These are phyloP conservation scores for Salix suchowensis DNA, from an alignment of 345 rosid genomes.

Conservation along the genomic window DNA sequence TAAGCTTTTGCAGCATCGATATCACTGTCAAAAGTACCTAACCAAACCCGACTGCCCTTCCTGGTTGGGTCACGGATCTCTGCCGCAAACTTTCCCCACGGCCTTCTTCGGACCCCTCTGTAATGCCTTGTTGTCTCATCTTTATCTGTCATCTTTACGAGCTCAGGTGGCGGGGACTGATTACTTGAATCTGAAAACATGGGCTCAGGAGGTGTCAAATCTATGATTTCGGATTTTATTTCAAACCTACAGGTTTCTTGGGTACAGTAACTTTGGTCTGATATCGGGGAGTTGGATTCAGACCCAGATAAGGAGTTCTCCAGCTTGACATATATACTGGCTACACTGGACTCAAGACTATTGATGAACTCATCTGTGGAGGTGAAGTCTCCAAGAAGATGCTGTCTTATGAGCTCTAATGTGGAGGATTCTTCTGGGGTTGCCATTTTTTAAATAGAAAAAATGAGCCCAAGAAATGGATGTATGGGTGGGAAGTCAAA, in stretches of 20 bases:
- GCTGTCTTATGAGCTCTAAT: slow-evolving; percentile 42
- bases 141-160: neutral
- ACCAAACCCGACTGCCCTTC: slow-evolving; percentile 84
- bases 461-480: neutral
- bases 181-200: slow-evolving; percentile 10
- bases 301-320: slow-evolving; percentile 27
- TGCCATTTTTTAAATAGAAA: slow-evolving; percentile 18
- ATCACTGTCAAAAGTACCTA: slow-evolving; percentile 73
- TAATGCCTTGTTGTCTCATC: slow-evolving; percentile 45
- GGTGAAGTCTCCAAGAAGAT: slow-evolving; percentile 54
- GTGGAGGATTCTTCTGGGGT: slow-evolving; percentile 34
- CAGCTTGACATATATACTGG: slow-evolving; percentile 28
- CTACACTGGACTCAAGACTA: slow-evolving; percentile 22
- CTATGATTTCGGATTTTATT: slow-evolving; percentile 27
- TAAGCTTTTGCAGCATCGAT: slow-evolving; percentile 88
- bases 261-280: slow-evolving; percentile 13
- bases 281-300: slow-evolving; percentile 34
- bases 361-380: slow-evolving; percentile 37
- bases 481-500: neutral
- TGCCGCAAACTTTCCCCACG: slow-evolving; percentile 94
- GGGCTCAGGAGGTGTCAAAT: slow-evolving; percentile 11
- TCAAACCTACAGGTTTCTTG: slow-evolving; percentile 3
- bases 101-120: slow-evolving; percentile 87
- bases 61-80: slow-evolving; percentile 83
- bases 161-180: neutral